Base-by-base conservation (phyloP, 768 basidiomycete genomes). In the Imleria badia region DNA sequence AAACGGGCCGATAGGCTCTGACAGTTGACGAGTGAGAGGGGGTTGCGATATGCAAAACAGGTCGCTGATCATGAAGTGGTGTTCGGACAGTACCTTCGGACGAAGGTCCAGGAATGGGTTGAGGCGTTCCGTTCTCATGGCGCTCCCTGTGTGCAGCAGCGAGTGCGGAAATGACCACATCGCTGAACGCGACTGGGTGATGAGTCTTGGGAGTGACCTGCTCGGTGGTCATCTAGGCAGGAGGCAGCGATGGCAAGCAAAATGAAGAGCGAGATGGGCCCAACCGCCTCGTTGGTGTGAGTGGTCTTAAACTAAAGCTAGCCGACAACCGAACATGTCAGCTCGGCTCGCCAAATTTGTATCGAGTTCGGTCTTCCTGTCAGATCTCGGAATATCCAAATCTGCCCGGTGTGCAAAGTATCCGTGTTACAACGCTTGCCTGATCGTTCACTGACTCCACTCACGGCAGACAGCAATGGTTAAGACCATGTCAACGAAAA, bases 1-100 rank as follows among this genome's bases (percentile, higher is more conserved):
- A 12, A 5, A 49, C 19, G 35, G 59, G 50, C 48, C 58, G 56
- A 38, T 26, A 41, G 13, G 43, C 29, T 14, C 50, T 60, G n/a
- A 22, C 33, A 7, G 55, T n/a, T 11, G 46, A 7, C 13, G 53
- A 55, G 41, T 49, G 42, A 31, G 59, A 51, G 5, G 51, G 19
- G n/a, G 60, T 59, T n/a, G 54, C 46, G 51, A 59, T 46, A n/a
- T 58, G 56, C 29, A 64, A 49, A 2, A 45, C 29, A 26, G 59
- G 60, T 26, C 66, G 57, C 14, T 54, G 57, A 9, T 47, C 48
- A 29, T 42, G 36, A 31, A 40, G 29, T 14, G 59, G 44, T 12
- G 45, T 53, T 30, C 30, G 45, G 17, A 50, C 12, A 20, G 40
- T 17, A 19, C 45, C 50, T 23, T 49, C 49, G 11, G 36, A 31